Conservation (phyloP, 2,329 filamentous ascomycete genomes). For the Nakataea oryzae region DNA sequence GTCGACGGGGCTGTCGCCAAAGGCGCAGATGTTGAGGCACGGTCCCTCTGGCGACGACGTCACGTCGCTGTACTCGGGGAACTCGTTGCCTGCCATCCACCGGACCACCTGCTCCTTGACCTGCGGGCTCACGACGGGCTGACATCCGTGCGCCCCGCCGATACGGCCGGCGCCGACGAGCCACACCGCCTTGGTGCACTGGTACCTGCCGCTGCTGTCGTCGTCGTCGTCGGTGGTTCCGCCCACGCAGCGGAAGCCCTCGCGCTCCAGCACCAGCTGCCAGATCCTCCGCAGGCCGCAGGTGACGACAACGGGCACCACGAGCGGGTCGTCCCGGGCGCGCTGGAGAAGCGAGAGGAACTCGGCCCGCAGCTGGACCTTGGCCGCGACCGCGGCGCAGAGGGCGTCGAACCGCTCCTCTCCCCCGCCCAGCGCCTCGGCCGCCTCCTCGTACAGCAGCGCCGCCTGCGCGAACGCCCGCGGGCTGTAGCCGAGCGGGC, state of each 20-base stretch:
- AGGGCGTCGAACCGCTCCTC: slow-evolving; percentile 27
- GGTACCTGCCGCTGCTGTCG: no score
- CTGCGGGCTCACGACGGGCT: slow-evolving; percentile 34
- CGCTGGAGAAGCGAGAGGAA: slow-evolving; percentile 31
- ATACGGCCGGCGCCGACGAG: slow-evolving; percentile 43
- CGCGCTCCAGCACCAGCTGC: slow-evolving; percentile 38
- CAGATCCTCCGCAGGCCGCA: slow-evolving; percentile 43
- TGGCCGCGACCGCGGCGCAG: slow-evolving; percentile 31
- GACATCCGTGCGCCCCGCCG: slow-evolving; percentile 27
- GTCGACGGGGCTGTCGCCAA: slow-evolving; percentile 52
- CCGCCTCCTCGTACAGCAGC: slow-evolving; percentile 38
- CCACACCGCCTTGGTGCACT: slow-evolving; percentile 18
- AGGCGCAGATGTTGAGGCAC: slow-evolving; percentile 35
- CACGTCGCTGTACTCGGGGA: slow-evolving; percentile 6
- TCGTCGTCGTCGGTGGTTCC: slow-evolving; percentile 17
- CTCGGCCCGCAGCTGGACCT: slow-evolving; percentile 33
- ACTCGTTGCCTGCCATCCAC: slow-evolving; percentile 19
- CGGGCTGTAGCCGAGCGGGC: slow-evolving; percentile 18
- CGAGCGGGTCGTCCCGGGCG: slow-evolving; percentile 16
- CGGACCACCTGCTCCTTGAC: slow-evolving; percentile 38
- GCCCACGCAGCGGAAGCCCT: slow-evolving; percentile 12
- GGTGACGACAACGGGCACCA: slow-evolving; percentile 40
- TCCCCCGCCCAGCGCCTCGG: slow-evolving; percentile 21
- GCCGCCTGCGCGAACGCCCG: slow-evolving; percentile 41
- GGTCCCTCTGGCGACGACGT: background rate